Evolutionary conservation across 352 stramenopile genomes (phyloP).

Genomic region (Detonula confervacea): DNA sequence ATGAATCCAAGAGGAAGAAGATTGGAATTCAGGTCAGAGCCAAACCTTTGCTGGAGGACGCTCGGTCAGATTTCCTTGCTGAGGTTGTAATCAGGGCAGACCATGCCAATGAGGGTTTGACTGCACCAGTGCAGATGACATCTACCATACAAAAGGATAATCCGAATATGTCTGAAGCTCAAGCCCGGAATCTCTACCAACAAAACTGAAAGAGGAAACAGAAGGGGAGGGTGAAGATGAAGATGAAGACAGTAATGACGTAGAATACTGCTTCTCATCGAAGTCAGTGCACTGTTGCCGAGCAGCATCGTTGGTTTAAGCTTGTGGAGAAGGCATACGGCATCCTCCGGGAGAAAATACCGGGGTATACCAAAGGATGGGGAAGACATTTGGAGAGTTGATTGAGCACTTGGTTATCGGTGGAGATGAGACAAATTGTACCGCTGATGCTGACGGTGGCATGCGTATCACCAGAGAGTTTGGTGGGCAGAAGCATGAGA

Average conservation of each 20-base stretch:
- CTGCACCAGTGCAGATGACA: not conserved
- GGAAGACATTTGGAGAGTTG: conserved; percentile 17
- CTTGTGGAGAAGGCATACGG: not conserved
- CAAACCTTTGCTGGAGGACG: too few relatives aligned
- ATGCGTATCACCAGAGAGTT: conserved; percentile 2
- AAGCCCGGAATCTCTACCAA: not conserved
- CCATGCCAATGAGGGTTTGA: conserved; percentile 22
- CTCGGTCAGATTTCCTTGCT: conserved; percentile 19
- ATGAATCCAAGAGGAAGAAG: too few relatives aligned
- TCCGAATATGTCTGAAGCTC: not conserved
- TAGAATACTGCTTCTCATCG: conserved; percentile 15
- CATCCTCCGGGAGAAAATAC: conserved; percentile 14
- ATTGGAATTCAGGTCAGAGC: too few relatives aligned
- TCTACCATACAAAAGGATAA: not conserved
- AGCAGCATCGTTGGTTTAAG: conserved; percentile 15
- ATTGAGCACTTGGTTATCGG: conserved; percentile 21
- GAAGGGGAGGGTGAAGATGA: not conserved
- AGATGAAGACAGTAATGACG: not conserved
- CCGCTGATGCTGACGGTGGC: not conserved
- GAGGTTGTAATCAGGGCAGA: conserved; percentile 17
- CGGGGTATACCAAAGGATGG: conserved; percentile 12
- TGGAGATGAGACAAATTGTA: conserved; percentile 5
- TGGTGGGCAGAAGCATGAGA: conserved; percentile 20
- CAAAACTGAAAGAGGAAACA: conserved; percentile 4
- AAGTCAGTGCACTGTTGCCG: not conserved